Evolutionary conservation across 352 stramenopile genomes (phyloP).

Genomic region (Phytophthora sojae): DNA sequence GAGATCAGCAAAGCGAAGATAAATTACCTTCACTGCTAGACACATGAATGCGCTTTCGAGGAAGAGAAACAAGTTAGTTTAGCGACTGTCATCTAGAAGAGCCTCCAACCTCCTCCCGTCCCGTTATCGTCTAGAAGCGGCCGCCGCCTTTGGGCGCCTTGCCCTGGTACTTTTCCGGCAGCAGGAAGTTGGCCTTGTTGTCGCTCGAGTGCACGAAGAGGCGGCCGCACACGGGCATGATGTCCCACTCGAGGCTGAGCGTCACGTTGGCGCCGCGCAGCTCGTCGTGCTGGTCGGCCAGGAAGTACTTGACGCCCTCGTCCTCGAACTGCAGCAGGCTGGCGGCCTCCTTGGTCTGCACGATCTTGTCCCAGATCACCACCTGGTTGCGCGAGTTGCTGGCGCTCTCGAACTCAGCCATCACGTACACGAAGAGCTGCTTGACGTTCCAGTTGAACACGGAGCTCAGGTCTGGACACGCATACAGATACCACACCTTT

Average conservation of each 20-base stretch:
- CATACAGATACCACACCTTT: not conserved
- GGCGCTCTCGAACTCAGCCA: constrained; percentile 79
- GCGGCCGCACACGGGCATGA: constrained; percentile 86
- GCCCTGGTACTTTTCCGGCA: constrained; percentile 77
- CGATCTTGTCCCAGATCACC: constrained; percentile 90
- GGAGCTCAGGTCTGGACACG: constrained; percentile 68
- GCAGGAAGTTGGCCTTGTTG: constrained; percentile 57
- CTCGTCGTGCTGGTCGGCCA: constrained; percentile 82
- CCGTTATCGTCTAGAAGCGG: constrained; percentile 33
- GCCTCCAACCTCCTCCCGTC: not conserved
- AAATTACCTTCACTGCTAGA: not conserved
- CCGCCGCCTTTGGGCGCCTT: constrained; percentile 54
- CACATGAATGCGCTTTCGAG: constrained; percentile 7
- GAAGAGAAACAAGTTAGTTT: constrained; percentile 18
- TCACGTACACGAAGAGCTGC: constrained; percentile 90
- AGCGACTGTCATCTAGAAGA: constrained; percentile 23
- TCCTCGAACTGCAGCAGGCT: constrained; percentile 57
- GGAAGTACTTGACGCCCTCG: constrained; percentile 85
- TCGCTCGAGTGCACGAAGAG: constrained; percentile 74
- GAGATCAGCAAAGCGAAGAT: constrained; percentile 4
- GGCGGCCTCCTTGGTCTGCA: constrained; percentile 69
- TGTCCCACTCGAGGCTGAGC: constrained; percentile 85
- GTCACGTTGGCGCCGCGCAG: constrained; percentile 81
- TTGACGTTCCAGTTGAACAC: constrained; percentile 94
- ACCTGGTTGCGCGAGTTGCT: constrained; percentile 80